Percentiles rank a stretch among this genome's conserved stretches.
phyloP scores from a whole-genome alignment of 2,329 filamentous ascomycete genomes.

The Diaporthe sp. region DNA sequence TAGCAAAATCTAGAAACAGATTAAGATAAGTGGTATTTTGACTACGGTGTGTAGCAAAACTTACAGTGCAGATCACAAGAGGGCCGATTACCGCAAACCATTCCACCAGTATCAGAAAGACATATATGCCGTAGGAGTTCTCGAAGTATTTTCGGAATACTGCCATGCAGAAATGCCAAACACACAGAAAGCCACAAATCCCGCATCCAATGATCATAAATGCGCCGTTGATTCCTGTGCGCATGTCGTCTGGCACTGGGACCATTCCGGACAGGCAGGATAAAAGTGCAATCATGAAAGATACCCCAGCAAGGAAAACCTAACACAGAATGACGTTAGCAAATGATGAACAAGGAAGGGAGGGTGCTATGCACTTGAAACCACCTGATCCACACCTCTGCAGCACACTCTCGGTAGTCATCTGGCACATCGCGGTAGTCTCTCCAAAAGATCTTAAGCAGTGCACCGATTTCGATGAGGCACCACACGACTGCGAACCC shows the following conservation, averaged over 20 bases:
- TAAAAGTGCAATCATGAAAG: not conserved
- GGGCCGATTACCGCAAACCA: not conserved
- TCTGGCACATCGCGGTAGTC: not conserved
- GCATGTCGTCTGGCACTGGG: not conserved
- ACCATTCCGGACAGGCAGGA: not conserved
- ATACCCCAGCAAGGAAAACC: not conserved
- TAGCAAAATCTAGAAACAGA: not conserved
- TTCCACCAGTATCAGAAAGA: not conserved
- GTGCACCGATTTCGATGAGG: not conserved
- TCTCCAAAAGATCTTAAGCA: not conserved
- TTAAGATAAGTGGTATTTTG: not conserved
- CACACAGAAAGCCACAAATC: not conserved
- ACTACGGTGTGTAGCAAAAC: not conserved
- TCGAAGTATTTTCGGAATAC: rapidly evolving
- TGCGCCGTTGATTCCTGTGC: not conserved
- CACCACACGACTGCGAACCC: not conserved
- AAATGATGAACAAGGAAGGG: not conserved
- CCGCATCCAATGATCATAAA: not conserved
- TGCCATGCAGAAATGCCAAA: not conserved
- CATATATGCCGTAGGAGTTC: not conserved
- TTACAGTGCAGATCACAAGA: not conserved
- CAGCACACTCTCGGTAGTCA: not conserved
- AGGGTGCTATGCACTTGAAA: not conserved
- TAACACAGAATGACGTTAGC: not conserved
- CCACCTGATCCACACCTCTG: not conserved